Evolutionary conservation across 371 early-diverging fungal species (phyloP), one percentile per base, ranked within the genome.

Genomic region (Chytridium lagenaria): DNA sequence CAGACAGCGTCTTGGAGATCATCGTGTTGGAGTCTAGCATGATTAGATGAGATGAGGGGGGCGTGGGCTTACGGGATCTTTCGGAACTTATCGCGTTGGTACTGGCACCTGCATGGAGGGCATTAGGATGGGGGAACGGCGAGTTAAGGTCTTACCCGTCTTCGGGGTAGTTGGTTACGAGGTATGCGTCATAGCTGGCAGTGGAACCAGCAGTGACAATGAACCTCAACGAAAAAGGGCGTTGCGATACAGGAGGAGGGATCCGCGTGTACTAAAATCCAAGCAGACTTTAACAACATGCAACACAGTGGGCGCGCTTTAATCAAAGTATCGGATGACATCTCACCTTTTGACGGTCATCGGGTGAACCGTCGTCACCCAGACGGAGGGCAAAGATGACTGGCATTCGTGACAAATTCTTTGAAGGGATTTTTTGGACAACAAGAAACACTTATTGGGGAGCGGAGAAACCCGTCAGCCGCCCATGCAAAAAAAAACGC

Each of bases 91-190:
- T 1, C 22, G 26, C 72, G 68, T 57, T 64, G 22, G 36, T 39
- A 66, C 40, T 7, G 34, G 34, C 37, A 23, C 52, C 68, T 50
- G 59, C 10, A 51, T 64, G 2, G 51, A 34, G 19, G 7, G 12
- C 59, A 12, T 2, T 57, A 7, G 2, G 30, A 40, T 37, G 61
- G 10, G 2, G n/a, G 36, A 16, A 34, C 40, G 34, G 12, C 44
- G 71, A 49, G 67, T 66, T 49, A 50, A 74, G 12, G 37, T 59
- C 76, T 78, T 84, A 91, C 87, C 91, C 93, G 52, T 90, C 77
- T 30, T 88, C 78, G 0, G 95, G 95, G 84, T 94, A 93, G 79
- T 95, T 96, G 30, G 94, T 94, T 74, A 88, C 84, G 30, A 97
- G 81, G 22, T 83, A 80, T 1, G 92, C 86, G 38, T 85, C 83